Base-by-base conservation (phyloP, 2,329 filamentous ascomycete genomes). In the Fusarium brachygibbosum region DNA sequence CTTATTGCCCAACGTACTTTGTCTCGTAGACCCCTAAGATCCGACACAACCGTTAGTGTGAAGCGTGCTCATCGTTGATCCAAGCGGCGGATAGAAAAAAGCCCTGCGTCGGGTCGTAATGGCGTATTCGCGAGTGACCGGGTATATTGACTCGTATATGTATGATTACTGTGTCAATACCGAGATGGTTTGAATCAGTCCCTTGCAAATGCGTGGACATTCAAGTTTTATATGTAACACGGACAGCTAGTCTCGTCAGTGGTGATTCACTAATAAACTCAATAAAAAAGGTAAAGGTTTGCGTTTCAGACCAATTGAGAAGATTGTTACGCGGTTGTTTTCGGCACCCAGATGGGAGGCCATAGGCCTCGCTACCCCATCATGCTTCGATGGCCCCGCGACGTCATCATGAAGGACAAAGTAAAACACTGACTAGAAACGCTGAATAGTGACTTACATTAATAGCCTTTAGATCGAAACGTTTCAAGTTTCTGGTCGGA, bases 271-370 rank as follows among this genome's bases (percentile, higher is more conserved):
- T 8, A 29, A 35, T 37, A 72, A 75, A 74, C 72, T 76, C 77
- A 76, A 78, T 75, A 79, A 76, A 17, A 42, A n/a, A 19, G 32
- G 38, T 41, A 32, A 25, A 35, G 31, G 7, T 62, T 17, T 54
- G 29, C 25, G 28, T 72, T 77, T 88, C 87, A 88, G 86, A 88
- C 78, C 82, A 66, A 76, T 85, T 87, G 88, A 90, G 88, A 90
- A 90, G 88, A 90, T 90, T 82, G 79, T 77, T 82, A 82, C 82
- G 87, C 88, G 89, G 88, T 87, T 84, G 80, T 86, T 86, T 79
- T 87, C 88, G 85, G 80, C 87, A 89, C 80, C 64, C 75, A 70
- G 73, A 75, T 65, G 72, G 75, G 53, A 76, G 75, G 54, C 67
- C 61, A 60, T 59, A 66, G 61, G 59, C 65, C 60, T 70, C 66